phyloP scores from a whole-genome alignment of 129 eudicot genomes.

The Dittrichia graveolens region DNA sequence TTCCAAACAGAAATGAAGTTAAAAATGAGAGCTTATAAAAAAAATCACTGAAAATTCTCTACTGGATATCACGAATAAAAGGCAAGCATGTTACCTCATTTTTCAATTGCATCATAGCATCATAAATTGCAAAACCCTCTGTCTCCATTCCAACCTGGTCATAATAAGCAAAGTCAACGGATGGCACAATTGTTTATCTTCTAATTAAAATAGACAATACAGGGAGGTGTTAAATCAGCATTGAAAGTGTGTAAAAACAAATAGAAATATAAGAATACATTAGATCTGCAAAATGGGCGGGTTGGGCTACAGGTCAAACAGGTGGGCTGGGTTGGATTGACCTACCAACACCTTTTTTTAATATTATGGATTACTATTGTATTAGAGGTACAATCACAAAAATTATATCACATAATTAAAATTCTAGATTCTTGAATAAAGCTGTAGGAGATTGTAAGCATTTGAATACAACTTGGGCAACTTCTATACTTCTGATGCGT shows the following conservation, averaged over 20 bases:
- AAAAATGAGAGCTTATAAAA: background rate
- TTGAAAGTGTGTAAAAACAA: background rate
- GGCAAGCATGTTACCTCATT: slow-evolving; percentile 51
- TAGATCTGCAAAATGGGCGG: too few relatives aligned
- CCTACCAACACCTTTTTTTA: background rate
- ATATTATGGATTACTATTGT: too few relatives aligned
- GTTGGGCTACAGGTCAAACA: background rate
- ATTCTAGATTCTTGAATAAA: background rate
- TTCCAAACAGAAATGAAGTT: background rate
- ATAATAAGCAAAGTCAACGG: slow-evolving; percentile 7
- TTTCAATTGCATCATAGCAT: slow-evolving; percentile 77
- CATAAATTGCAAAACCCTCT: slow-evolving; percentile 93
- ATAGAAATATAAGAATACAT: too few relatives aligned
- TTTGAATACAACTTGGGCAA: background rate
- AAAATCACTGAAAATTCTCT: background rate
- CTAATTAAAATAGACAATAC: background rate
- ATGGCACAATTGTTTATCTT: background rate
- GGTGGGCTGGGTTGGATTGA: background rate
- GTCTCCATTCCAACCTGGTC: slow-evolving; percentile 76
- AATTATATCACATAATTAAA: background rate
- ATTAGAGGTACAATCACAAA: background rate
- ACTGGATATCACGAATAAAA: background rate
- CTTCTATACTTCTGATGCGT: background rate
- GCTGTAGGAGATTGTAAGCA: background rate
- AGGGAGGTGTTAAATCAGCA: background rate